These are phyloP conservation scores for Toxoplasma gondii DNA, from an alignment of 169 alveolate genomes.

Conservation along the genomic window DNA sequence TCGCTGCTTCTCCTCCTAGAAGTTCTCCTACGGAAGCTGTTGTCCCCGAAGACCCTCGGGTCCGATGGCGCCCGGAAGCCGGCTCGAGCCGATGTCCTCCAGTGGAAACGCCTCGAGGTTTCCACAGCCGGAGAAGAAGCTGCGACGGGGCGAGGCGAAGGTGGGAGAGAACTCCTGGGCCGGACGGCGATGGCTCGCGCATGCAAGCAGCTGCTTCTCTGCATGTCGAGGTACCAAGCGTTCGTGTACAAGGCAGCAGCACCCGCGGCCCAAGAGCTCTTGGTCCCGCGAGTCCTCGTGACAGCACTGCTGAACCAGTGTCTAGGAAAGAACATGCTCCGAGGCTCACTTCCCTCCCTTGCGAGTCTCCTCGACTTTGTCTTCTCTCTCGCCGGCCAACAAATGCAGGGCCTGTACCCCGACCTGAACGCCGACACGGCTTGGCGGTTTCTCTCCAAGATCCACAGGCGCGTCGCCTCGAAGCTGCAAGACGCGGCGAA, in stretches of 20 bases:
- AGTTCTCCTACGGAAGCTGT: background rate
- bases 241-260: slow-evolving; percentile 20
- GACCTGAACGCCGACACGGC: background rate
- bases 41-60: background rate
- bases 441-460: slow-evolving; percentile 5
- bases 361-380: background rate
- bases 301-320: slow-evolving; percentile 31
- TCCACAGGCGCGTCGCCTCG: background rate
- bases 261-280: slow-evolving; percentile 14
- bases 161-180: background rate
- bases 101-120: background rate
- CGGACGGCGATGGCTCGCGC: background rate
- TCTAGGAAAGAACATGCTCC: slow-evolving; percentile 12
- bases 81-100: background rate
- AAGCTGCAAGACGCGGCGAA: background rate
- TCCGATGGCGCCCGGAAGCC: background rate
- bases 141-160: background rate
- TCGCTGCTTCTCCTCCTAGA: background rate
- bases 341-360: background rate
- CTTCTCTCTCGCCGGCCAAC: background rate
- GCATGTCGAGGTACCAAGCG: slow-evolving; percentile 43
- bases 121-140: background rate
- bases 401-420: background rate
- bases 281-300: background rate
- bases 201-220: slow-evolving; percentile 35